Evolutionary conservation across 495 filamentous ascomycete genomes (phyloP), one percentile per base, ranked within the genome.

Genomic region (Baudoinia panamericana): DNA sequence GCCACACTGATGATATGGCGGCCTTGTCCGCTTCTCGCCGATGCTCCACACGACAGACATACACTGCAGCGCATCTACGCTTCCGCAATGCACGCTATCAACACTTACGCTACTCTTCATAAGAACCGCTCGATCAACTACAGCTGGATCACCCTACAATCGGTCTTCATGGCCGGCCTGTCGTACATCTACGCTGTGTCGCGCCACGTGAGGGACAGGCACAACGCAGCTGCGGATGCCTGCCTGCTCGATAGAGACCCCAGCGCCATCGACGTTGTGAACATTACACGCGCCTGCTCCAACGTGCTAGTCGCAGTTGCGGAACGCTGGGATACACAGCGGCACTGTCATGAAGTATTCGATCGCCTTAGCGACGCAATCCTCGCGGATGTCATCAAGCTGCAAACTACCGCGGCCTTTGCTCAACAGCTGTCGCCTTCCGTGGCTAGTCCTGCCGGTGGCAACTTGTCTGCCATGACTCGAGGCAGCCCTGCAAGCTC

Each of bases 271-370:
- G 44, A 42, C 10, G 19, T 47, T 4, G 30, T 47, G 3, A 29
- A 25, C 15, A 35, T 37, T 6, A 47, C 37, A 16, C n/a, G 44
- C 24, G 36, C 44, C 1, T 47, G 44, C 26, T 47, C 44, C 16
- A 47, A 47, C 7, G 38, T 47, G 4, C 25, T 47, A 5, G 44
- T 47, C 11, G 44, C 44, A 27, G 25, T 47, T 4, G 37, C 30
- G 7, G 35, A 46, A 20, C 17, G 37, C 9, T 36, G 35, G 36
- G 17, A 46, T 15, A 35, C 33, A 3, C 41, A 35, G 22, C 10
- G 20, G 6, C 43, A 40, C 20, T 46, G 35, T 33, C 44, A 47
- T 28, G 44, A 47, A 36, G 44, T 47, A 17, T 47, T 47, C 23
- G 44, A 47, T 18, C 37, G 37, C 7, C 38, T 47, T 2, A 42